A percentile compares a stretch with the other conserved stretches of the same genome.
Evolutionary conservation across 2,329 filamentous ascomycete species (phyloP).

Genomic region (Diplodia seriata): DNA sequence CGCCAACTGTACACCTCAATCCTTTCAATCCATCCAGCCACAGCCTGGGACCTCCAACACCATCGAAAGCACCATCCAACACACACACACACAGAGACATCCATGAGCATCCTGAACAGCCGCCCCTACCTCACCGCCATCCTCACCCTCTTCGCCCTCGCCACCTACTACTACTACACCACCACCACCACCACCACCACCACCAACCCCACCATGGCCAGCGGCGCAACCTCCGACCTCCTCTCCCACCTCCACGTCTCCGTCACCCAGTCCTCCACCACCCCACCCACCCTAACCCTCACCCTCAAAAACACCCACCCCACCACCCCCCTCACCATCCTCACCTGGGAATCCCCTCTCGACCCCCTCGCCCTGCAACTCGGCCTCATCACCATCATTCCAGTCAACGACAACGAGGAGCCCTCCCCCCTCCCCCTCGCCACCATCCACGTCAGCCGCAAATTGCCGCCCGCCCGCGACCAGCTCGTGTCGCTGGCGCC

Average conservation of each 20-base stretch:
- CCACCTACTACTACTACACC: conserved; percentile 35
- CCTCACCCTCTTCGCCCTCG: conserved; percentile 40
- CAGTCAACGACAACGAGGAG: conserved; percentile 38
- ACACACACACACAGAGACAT: conserved; percentile 33
- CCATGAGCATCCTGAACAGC: conserved; percentile 15
- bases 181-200: conserved; percentile 37
- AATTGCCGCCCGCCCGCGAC: conserved; percentile 47
- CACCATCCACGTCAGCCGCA: conserved; percentile 41
- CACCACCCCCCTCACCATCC: conserved; percentile 45
- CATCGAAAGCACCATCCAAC: conserved; percentile 30
- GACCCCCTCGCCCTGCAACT: conserved; percentile 48
- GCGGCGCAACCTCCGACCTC: no score
- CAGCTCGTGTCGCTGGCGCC: conserved; percentile 47
- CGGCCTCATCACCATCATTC: conserved; percentile 44
- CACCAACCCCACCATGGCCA: no score
- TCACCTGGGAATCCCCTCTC: conserved; percentile 52
- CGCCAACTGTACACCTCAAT: background rate
- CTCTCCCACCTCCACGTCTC: conserved; percentile 44
- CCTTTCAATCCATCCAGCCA: background rate
- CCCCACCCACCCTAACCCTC: conserved; percentile 45
- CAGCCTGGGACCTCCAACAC: background rate
- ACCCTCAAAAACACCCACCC: conserved; percentile 48
- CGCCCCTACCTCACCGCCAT: conserved; percentile 47
- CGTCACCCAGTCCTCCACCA: conserved; percentile 41
- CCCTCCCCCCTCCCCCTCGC: conserved; percentile 42